A percentile compares a stretch with the other conserved stretches of the same genome.
These are phyloP conservation scores for Choiromyces venosus DNA, from an alignment of 495 filamentous ascomycete species.

Conservation along the genomic window DNA sequence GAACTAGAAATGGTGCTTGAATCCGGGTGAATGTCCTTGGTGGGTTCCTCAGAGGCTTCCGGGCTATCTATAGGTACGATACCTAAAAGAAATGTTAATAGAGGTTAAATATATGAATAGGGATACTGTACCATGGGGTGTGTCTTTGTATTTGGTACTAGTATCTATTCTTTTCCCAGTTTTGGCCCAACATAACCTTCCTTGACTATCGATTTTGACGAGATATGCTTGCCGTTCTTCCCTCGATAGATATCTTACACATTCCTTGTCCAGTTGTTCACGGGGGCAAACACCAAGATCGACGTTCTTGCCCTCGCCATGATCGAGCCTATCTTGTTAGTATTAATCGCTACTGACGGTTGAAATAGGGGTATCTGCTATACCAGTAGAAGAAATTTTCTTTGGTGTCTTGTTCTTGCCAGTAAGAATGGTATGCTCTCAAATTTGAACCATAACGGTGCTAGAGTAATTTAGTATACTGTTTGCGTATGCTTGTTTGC, in stretches of 20 bases:
- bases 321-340: slow-evolving; percentile 53
- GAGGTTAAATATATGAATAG: background rate
- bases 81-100: background rate
- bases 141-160: slow-evolving; percentile 67
- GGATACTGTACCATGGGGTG: slow-evolving; percentile 63
- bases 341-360: background rate
- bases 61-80: slow-evolving; percentile 13
- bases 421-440: slow-evolving; percentile 74
- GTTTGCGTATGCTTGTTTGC: background rate
- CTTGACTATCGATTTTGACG: slow-evolving; percentile 61
- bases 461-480: slow-evolving; percentile 47
- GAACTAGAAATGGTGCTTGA: slow-evolving; percentile 5
- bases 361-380: background rate
- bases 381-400: slow-evolving; percentile 93
- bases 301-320: slow-evolving; percentile 62
- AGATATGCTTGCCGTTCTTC: slow-evolving; percentile 70
- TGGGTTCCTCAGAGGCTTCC: background rate
- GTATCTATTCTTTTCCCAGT: slow-evolving; percentile 73
- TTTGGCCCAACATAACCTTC: slow-evolving; percentile 71
- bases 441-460: slow-evolving; percentile 84
- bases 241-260: slow-evolving; percentile 65
- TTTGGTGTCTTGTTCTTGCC: slow-evolving; percentile 67
- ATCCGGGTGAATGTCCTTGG: background rate
- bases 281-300: slow-evolving; percentile 58
- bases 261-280: slow-evolving; percentile 60